phyloP scores from a whole-genome alignment of 257 asterid genomes.

The Przewalskia tangutica region DNA sequence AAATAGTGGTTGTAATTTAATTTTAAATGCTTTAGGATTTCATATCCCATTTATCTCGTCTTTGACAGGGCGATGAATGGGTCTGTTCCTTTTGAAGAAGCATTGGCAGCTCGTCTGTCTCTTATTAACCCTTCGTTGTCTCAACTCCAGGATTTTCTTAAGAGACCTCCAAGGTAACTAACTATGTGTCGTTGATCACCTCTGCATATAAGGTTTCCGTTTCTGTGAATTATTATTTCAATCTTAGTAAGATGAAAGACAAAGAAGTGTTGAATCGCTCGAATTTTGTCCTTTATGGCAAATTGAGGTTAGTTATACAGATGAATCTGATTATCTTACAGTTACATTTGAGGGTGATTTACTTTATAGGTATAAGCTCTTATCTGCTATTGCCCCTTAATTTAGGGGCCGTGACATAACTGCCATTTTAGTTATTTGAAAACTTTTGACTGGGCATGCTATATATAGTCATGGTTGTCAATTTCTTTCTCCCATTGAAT shows the following conservation, averaged over 20 bases:
- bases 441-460: neutral
- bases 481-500: neutral
- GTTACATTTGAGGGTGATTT: neutral
- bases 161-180: slow-evolving; percentile 79
- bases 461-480: neutral
- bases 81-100: slow-evolving; percentile 91
- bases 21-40: neutral
- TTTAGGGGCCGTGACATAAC: neutral
- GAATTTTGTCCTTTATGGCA: neutral
- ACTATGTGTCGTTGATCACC: neutral
- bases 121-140: slow-evolving; percentile 67
- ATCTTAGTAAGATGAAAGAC: neutral
- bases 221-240: neutral
- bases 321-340: neutral
- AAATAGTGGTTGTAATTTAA: neutral
- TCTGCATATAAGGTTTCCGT: neutral
- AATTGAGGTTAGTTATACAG: neutral
- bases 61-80: slow-evolving; percentile 87
- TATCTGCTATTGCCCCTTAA: neutral
- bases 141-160: slow-evolving; percentile 65
- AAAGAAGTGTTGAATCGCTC: neutral
- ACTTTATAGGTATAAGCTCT: neutral
- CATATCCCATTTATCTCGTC: slow-evolving; percentile 2
- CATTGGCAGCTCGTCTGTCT: slow-evolving; percentile 81
- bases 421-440: neutral